Base-by-base conservation (phyloP, 805 yeast genomes). In the Alloascoidea hylecoeti region DNA sequence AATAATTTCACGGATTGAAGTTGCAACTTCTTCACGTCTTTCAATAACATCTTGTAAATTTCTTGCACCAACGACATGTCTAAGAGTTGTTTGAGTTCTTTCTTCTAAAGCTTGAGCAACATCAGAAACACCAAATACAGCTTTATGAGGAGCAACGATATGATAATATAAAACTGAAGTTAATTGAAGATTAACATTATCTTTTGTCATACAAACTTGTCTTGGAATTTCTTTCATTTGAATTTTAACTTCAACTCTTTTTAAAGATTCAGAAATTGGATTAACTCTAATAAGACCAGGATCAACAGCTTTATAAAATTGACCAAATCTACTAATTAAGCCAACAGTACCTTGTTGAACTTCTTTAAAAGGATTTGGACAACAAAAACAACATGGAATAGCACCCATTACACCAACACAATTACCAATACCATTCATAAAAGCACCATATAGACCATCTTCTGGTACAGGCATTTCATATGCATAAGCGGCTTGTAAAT, bases 271-370 rank as follows among this genome's bases (percentile, higher is more conserved):
- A 37, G 75, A 64, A 60, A 76, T 63, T 13, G 74, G 73, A 54
- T 78, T 78, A 38, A 78, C 75, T 47, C 70, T 70, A 14, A 68
- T 59, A 34, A 77, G 64, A 36, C 86, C 86, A 3, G 85, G 84
- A 51, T 78, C 85, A 18, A 72, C 78, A 6, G 76, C 63, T 51
- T 75, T 62, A 39, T 76, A 60, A 42, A 78, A 60, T 38, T 78
- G 75, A 46, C 86, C 86, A 49, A 75, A 78, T 32, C 68, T 65
- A 38, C 79, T 77, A 38, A 78, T 61, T 40, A 78, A 61, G 12
- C 85, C 86, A 40, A 78, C 84, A 42, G 69, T 60, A 50, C 86
- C 86, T 56, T 78, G 82, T 17, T 64, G 52, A 17, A 78, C 81
- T 27, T 63, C 59, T 47, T 65, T 60, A 58, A 70, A 78, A 5